Percentiles rank a stretch among this genome's conserved stretches.
Conservation (phyloP, 768 basidiomycete genomes). For the Melanogaster broomeanus region DNA sequence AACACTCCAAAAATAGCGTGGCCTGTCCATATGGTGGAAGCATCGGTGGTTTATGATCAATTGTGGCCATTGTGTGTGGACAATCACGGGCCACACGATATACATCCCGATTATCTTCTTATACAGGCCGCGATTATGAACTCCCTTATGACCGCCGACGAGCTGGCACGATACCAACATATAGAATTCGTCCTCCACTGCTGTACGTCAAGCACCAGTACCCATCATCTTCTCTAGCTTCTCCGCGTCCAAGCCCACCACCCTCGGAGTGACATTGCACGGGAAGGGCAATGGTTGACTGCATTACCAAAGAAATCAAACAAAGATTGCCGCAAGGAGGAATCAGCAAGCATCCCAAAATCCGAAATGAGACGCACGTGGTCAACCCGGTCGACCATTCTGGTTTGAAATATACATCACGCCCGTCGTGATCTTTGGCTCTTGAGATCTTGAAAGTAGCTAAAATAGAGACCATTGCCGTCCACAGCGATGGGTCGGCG, state of each 20-base stretch:
- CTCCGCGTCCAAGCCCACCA: not conserved
- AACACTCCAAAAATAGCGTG: too few relatives aligned
- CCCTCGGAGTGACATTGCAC: not conserved
- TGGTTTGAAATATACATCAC: not conserved
- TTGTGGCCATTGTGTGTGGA: too few relatives aligned
- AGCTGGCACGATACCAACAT: too few relatives aligned
- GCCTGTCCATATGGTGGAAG: too few relatives aligned
- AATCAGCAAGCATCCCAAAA: not conserved
- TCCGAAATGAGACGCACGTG: not conserved
- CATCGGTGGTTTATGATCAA: too few relatives aligned
- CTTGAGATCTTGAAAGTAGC: not conserved
- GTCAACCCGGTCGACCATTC: not conserved
- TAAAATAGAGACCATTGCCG: not conserved
- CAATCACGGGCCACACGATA: too few relatives aligned
- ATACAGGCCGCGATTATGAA: too few relatives aligned
- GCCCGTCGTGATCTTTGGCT: not conserved
- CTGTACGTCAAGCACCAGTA: conserved; percentile 22
- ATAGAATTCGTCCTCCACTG: too few relatives aligned
- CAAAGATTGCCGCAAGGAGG: too few relatives aligned
- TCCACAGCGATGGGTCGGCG: too few relatives aligned
- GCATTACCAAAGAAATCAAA: not conserved
- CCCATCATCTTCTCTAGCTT: not conserved
- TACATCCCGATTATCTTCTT: too few relatives aligned
- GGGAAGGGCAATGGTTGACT: conserved; percentile 3
- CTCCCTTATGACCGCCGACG: too few relatives aligned